Conservation (phyloP, 2,329 filamentous ascomycete genomes). For the Herpomyces periplanetae region DNA sequence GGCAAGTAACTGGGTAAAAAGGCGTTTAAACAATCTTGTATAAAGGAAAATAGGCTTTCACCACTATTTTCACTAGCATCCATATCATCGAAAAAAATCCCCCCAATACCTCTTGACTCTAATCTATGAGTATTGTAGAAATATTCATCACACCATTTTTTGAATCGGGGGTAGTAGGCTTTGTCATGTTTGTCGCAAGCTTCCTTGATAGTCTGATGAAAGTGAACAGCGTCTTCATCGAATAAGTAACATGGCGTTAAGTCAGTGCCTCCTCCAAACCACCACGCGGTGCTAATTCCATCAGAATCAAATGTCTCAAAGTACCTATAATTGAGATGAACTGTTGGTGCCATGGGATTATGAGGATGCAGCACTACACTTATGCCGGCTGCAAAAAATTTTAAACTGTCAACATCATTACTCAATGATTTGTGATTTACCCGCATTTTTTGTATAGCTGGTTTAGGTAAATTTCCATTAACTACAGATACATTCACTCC, state of each 20-base stretch:
- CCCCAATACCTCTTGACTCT: constrained; percentile 55
- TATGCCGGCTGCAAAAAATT: constrained; percentile 78
- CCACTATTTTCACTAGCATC: constrained; percentile 53
- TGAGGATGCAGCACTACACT: constrained; percentile 69
- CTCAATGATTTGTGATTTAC: constrained; percentile 69
- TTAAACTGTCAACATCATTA: constrained; percentile 38
- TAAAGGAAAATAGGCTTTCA: constrained; percentile 60
- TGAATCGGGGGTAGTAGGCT: constrained; percentile 68
- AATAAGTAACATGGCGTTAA: constrained; percentile 75
- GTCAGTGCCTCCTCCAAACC: constrained; percentile 87
- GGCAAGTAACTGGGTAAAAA: constrained; percentile 74
- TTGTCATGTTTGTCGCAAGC: constrained; percentile 77
- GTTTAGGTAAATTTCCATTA: constrained; percentile 52
- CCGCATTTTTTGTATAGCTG: constrained; percentile 68
- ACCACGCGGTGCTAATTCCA: constrained; percentile 54
- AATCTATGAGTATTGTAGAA: constrained; percentile 70
- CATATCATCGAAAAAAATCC: constrained; percentile 94
- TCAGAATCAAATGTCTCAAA: constrained; percentile 74
- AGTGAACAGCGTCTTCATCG: constrained; percentile 84
- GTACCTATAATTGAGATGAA: constrained; percentile 92
- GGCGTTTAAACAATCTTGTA: constrained; percentile 41
- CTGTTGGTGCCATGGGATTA: constrained; percentile 88
- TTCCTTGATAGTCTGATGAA: constrained; percentile 70
- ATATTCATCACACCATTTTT: constrained; percentile 93
- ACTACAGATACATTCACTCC: constrained; percentile 83